Evolutionary conservation across 805 yeast species (phyloP).

Genomic region (Barnettozyma wickerhamii): DNA sequence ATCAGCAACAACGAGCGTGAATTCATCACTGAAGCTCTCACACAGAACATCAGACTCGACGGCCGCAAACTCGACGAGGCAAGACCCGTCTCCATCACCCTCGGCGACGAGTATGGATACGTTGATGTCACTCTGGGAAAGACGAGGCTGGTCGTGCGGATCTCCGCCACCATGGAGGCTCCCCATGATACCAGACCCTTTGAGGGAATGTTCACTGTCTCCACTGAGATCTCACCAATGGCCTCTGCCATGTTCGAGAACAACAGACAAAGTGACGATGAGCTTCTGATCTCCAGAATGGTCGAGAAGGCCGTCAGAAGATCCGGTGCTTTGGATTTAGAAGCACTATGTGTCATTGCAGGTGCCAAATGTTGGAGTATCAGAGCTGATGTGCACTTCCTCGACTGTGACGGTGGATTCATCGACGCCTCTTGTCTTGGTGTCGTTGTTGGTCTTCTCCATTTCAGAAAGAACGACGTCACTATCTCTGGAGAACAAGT

Average conservation of each 20-base stretch:
- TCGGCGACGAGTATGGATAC: slow-evolving; percentile 74
- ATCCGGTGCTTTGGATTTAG: slow-evolving; percentile 87
- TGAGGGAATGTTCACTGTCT: slow-evolving; percentile 82
- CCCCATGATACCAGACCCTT: slow-evolving; percentile 92
- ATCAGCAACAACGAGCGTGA: slow-evolving; percentile 59
- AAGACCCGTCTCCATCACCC: slow-evolving; percentile 58
- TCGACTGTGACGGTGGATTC: slow-evolving; percentile 90
- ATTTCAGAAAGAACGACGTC: slow-evolving; percentile 80
- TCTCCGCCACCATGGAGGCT: slow-evolving; percentile 68
- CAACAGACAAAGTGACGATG: slow-evolving; percentile 67
- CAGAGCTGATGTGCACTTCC: slow-evolving; percentile 83
- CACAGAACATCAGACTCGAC: slow-evolving; percentile 59
- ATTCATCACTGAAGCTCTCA: slow-evolving; percentile 60
- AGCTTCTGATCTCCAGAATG: slow-evolving; percentile 71
- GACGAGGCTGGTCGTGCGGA: slow-evolving; percentile 66
- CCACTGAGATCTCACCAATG: slow-evolving; percentile 86
- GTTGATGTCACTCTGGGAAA: slow-evolving; percentile 75
- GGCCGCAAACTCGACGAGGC: slow-evolving; percentile 61
- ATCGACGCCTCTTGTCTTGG: slow-evolving; percentile 90
- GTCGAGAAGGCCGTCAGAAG: slow-evolving; percentile 90
- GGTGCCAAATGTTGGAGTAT: slow-evolving; percentile 90
- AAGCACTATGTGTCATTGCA: slow-evolving; percentile 83
- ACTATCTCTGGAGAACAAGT: slow-evolving; percentile 63
- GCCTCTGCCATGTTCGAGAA: slow-evolving; percentile 83
- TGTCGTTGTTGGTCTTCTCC: slow-evolving; percentile 80